Percentiles rank a stretch among this genome's conserved stretches.
These are phyloP conservation scores for Somion occarium DNA, from an alignment of 1,284 basidiomycete genomes.

Conservation along the genomic window DNA sequence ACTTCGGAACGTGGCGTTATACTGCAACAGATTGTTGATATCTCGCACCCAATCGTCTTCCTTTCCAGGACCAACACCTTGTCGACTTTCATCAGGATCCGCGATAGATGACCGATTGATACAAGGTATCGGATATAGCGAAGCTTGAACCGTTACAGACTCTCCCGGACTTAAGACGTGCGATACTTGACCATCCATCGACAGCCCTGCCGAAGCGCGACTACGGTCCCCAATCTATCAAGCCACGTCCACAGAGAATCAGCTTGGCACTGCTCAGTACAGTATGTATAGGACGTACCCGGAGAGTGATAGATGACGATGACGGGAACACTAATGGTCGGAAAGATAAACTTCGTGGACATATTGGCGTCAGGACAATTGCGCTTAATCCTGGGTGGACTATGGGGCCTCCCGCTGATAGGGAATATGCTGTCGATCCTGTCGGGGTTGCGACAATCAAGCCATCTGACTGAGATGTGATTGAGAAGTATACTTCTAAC, in stretches of 20 bases:
- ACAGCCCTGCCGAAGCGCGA: conserved; percentile 83
- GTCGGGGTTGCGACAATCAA: conserved; percentile 95
- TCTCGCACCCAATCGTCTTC: conserved; percentile 96
- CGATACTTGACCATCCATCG: conserved; percentile 88
- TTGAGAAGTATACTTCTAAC: conserved; percentile 5
- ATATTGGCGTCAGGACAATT: conserved; percentile 91
- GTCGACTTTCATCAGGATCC: conserved; percentile 31
- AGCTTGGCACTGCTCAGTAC: background rate
- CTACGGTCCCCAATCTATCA: conserved; percentile 79
- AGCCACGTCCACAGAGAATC: background rate
- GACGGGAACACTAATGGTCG: conserved; percentile 87
- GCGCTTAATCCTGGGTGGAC: conserved; percentile 91
- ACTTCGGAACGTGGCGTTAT: conserved; percentile 88
- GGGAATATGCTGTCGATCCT: conserved; percentile 94
- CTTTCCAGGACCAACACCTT: conserved; percentile 56
- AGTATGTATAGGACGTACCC: conserved; percentile 45
- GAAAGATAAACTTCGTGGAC: conserved; percentile 90
- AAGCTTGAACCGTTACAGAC: conserved; percentile 81
- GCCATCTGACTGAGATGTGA: conserved; percentile 74
- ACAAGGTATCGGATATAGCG: conserved; percentile 89
- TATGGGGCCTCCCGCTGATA: conserved; percentile 94
- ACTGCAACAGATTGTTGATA: conserved; percentile 90
- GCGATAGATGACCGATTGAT: conserved; percentile 79
- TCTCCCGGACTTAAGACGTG: conserved; percentile 80
- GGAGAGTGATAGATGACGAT: conserved; percentile 77